Evolutionary conservation across 768 basidiomycete species (phyloP).

Genomic region (Amanita exitialis): DNA sequence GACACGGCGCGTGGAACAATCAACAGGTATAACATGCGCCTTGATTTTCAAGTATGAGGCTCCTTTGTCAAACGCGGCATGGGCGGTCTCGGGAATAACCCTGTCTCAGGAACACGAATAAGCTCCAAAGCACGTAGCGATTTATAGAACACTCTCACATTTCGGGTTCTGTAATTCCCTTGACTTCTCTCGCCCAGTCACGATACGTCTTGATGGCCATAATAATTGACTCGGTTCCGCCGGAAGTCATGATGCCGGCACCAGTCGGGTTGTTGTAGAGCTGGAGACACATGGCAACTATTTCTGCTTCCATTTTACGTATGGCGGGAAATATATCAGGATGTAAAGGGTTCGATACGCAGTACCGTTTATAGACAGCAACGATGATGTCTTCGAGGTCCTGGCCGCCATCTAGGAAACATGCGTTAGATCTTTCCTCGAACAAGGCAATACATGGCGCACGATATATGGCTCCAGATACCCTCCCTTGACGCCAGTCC

Average conservation of each 20-base stretch:
- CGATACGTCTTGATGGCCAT: constrained; percentile 94
- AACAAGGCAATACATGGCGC: constrained; percentile 16
- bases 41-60: constrained; percentile 85
- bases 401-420: constrained; percentile 61
- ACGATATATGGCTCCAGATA: constrained; percentile 87
- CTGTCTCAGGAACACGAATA: constrained; percentile 30
- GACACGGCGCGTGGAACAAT: constrained; percentile 67
- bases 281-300: constrained; percentile 78
- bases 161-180: constrained; percentile 87
- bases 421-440: neutral
- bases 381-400: constrained; percentile 73
- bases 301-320: constrained; percentile 95
- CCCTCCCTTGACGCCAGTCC: constrained; percentile 61
- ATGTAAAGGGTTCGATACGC: constrained; percentile 84
- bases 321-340: constrained; percentile 90
- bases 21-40: constrained; percentile 77
- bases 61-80: constrained; percentile 95
- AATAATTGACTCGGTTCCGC: constrained; percentile 93
- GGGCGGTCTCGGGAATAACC: constrained; percentile 75
- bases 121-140: neutral
- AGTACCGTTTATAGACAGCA: constrained; percentile 72
- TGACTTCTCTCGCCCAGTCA: constrained; percentile 80
- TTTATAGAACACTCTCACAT: constrained; percentile 44
- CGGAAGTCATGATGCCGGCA: constrained; percentile 88
- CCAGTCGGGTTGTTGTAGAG: constrained; percentile 81